Conservation (phyloP, 2,329 filamentous ascomycete species). For the Phialemoniopsis sp. region DNA sequence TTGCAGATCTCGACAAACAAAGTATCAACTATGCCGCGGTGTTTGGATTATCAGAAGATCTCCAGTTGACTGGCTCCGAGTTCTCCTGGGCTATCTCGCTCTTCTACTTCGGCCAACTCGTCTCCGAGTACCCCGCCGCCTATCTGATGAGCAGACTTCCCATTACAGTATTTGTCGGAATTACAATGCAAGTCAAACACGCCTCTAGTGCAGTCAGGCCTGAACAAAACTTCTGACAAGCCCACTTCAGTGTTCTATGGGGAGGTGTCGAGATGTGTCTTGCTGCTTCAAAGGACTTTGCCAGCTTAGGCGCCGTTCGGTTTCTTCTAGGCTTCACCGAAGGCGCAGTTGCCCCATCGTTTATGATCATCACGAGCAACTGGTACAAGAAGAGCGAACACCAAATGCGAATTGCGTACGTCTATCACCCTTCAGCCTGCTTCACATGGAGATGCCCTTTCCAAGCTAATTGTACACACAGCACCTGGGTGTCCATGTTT, state of each 20-base stretch:
- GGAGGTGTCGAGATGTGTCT: slow-evolving; percentile 3
- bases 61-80: slow-evolving; percentile 3
- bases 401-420: slow-evolving; percentile 20
- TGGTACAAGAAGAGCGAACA: slow-evolving; percentile 34
- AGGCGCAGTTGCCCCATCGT: slow-evolving; percentile 36
- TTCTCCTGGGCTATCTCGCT: slow-evolving; percentile 7
- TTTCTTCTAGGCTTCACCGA: slow-evolving; percentile 33
- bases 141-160: slow-evolving; percentile 5
- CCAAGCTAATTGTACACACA: background rate
- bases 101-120: slow-evolving; percentile 6
- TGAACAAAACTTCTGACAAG: background rate
- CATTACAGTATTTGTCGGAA: slow-evolving; percentile 8
- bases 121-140: background rate
- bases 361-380: slow-evolving; percentile 38
- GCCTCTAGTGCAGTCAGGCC: no score
- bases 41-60: background rate
- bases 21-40: no score
- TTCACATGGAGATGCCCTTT: background rate
- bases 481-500: slow-evolving; percentile 37
- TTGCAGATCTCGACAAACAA: no score
- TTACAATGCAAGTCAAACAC: slow-evolving; percentile 6
- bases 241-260: slow-evolving; percentile 4
- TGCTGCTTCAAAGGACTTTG: slow-evolving; percentile 3
- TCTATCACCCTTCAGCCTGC: slow-evolving; percentile 2
- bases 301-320: no score